These are phyloP conservation scores for Fraxinus latifolia DNA, from an alignment of 305 asterid genomes.

Conservation along the genomic window DNA sequence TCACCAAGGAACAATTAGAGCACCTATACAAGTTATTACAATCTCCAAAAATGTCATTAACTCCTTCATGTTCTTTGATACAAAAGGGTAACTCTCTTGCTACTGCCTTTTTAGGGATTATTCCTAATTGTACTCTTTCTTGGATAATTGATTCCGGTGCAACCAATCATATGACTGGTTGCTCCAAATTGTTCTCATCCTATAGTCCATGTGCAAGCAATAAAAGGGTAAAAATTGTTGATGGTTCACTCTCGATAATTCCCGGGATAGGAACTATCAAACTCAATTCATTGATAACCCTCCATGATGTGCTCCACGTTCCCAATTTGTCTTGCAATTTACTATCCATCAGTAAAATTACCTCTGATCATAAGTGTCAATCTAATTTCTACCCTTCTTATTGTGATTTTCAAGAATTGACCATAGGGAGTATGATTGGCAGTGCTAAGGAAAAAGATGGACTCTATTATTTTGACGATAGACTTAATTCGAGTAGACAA, in stretches of 20 bases:
- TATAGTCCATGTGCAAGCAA: background rate
- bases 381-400: background rate
- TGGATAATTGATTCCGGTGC: background rate
- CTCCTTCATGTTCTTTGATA: background rate
- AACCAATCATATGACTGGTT: background rate
- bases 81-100: background rate
- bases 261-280: background rate
- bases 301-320: background rate
- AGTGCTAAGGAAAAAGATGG: background rate
- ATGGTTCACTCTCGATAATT: background rate
- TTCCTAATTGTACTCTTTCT: background rate
- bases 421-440: background rate
- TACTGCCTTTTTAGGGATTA: background rate
- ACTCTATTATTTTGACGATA: no score
- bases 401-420: background rate
- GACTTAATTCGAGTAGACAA: background rate
- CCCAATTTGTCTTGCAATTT: background rate
- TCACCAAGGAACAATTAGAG: no score
- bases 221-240: background rate
- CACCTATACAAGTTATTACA: no score
- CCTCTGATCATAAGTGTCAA: background rate
- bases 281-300: background rate
- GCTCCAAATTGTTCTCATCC: background rate
- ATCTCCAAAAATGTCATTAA: no score
- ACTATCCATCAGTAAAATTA: no score